Conservation (phyloP, 2,329 filamentous ascomycete species). For the Fusarium nelsonii region DNA sequence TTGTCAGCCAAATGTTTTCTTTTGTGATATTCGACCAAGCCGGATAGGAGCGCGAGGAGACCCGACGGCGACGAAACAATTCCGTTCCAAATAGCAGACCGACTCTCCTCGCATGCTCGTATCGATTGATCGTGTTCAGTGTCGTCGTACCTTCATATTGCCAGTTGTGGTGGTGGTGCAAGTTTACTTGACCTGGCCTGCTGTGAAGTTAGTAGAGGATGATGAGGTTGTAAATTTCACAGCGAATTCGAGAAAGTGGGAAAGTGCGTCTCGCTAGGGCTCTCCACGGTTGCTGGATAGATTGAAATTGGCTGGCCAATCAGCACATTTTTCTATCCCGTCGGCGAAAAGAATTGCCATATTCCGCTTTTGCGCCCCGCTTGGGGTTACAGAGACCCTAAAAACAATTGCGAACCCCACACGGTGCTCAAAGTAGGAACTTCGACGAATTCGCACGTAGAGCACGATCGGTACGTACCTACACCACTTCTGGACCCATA, state of each 20-base stretch:
- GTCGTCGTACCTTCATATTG: slow-evolving; percentile 61
- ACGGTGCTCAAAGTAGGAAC: slow-evolving; percentile 12
- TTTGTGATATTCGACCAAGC: slow-evolving; percentile 11
- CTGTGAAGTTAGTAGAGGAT: slow-evolving; percentile 55
- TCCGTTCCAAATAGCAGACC: slow-evolving; percentile 1
- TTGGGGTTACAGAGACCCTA: slow-evolving; percentile 14
- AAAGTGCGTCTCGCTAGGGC: slow-evolving; percentile 60
- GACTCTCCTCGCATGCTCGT: background rate
- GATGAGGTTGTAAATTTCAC: slow-evolving; percentile 52
- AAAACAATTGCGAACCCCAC: background rate
- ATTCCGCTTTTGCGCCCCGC: background rate
- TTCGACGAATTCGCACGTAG: background rate
- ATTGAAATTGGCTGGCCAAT: slow-evolving; percentile 51
- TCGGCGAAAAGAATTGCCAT: slow-evolving; percentile 44
- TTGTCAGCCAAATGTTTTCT: slow-evolving; percentile 51
- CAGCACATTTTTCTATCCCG: slow-evolving; percentile 18
- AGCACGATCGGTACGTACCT: slow-evolving; percentile 20
- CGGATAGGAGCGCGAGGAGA: background rate
- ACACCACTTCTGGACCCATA: background rate
- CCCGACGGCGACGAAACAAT: background rate
- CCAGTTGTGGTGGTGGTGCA: slow-evolving; percentile 61
- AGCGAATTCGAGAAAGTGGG: slow-evolving; percentile 51
- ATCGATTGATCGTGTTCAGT: slow-evolving; percentile 13
- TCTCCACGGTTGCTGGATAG: slow-evolving; percentile 39
- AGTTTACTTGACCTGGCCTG: slow-evolving; percentile 59